Percentiles rank a stretch among this genome's conserved stretches.
phyloP scores from a whole-genome alignment of 2,329 filamentous ascomycete genomes.

The Sordariomycetes sp. region DNA sequence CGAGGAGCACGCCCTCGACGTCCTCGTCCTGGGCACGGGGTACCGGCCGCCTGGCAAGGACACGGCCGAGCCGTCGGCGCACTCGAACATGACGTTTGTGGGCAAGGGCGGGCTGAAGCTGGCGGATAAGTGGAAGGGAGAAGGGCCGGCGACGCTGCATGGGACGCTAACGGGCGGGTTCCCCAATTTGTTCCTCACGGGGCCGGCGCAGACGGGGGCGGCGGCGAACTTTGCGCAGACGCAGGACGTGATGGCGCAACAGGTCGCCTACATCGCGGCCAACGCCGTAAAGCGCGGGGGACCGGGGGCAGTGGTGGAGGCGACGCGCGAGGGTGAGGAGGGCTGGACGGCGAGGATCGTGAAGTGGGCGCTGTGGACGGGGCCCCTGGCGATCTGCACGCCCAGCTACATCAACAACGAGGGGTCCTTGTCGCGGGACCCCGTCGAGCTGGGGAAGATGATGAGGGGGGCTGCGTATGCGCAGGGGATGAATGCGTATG shows the following conservation, averaged over 20 bases:
- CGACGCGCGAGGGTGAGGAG: conserved; percentile 32
- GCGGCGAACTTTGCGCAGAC: conserved; percentile 25
- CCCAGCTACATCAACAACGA: conserved; percentile 42
- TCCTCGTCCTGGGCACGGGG: conserved; percentile 24
- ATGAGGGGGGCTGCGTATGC: too few relatives aligned
- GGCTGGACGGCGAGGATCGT: conserved; percentile 31
- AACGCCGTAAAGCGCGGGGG: conserved; percentile 12
- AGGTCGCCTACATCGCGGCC: conserved; percentile 27
- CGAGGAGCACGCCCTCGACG: conserved; percentile 24
- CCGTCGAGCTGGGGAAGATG: too few relatives aligned
- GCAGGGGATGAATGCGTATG: too few relatives aligned
- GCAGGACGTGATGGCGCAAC: conserved; percentile 23
- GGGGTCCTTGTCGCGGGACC: conserved; percentile 16
- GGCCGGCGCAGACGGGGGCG: conserved; percentile 27
- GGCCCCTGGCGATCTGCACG: conserved; percentile 35
- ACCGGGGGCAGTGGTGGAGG: conserved; percentile 25
- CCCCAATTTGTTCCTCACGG: conserved; percentile 42
- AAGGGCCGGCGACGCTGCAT: conserved; percentile 38
- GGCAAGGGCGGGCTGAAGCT: conserved; percentile 33
- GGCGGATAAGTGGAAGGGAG: conserved; percentile 28
- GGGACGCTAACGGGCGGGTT: conserved; percentile 36
- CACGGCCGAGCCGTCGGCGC: conserved; percentile 11
- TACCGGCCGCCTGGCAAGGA: conserved; percentile 11
- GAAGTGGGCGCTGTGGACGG: conserved; percentile 25
- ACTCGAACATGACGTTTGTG: conserved; percentile 16